Conservation (phyloP, 768 basidiomycete genomes). For the Udeniomyces megalosporus region DNA sequence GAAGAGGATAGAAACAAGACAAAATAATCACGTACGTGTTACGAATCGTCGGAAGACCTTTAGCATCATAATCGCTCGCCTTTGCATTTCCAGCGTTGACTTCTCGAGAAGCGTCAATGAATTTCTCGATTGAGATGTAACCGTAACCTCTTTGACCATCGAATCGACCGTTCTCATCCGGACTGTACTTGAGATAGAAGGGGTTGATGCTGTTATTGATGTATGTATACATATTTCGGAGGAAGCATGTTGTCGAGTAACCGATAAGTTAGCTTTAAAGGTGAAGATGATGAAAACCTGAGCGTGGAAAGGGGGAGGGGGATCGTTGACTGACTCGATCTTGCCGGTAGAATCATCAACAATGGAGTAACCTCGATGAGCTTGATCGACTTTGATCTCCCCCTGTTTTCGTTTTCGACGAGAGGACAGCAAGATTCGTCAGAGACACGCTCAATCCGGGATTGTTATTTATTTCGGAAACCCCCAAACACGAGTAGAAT, state of each 20-base stretch:
- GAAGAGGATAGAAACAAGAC: neutral
- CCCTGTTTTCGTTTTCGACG: conserved; percentile 42
- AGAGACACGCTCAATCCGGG: no score
- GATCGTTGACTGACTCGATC: conserved; percentile 36
- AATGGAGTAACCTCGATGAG: conserved; percentile 81
- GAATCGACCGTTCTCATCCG: conserved; percentile 72
- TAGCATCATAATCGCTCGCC: conserved; percentile 57
- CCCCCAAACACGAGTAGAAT: no score
- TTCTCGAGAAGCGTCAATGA: conserved; percentile 62
- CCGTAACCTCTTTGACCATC: conserved; percentile 86
- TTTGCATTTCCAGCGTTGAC: conserved; percentile 55
- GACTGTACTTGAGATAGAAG: conserved; percentile 67
- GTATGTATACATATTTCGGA: no score
- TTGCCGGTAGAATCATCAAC: conserved; percentile 74
- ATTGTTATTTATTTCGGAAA: no score
- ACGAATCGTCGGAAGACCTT: conserved; percentile 70
- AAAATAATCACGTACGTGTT: conserved; percentile 45
- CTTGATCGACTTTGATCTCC: conserved; percentile 82
- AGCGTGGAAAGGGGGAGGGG: conserved; percentile 37
- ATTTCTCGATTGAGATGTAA: conserved; percentile 81
- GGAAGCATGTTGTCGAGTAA: no score
- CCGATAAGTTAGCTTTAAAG: no score
- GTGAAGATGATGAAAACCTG: no score
- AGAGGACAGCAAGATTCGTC: no score
- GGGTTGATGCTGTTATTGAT: conserved; percentile 9